Evolutionary conservation across 2,329 filamentous ascomycete species (phyloP).

Genomic region (Bipolaris gigantea): DNA sequence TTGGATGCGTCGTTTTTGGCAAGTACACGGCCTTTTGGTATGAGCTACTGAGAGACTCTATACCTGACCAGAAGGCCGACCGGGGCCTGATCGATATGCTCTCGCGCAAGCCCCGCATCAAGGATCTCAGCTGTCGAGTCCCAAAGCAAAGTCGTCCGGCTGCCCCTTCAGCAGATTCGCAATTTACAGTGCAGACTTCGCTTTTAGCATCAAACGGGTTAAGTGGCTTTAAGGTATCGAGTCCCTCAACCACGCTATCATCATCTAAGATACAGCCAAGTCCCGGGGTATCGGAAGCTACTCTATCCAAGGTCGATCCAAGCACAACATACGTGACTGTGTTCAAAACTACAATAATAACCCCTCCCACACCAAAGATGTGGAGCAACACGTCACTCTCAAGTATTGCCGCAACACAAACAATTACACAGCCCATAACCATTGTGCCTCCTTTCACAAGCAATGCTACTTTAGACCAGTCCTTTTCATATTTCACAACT

Average conservation of each 20-base stretch:
- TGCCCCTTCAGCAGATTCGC: background rate
- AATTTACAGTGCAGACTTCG: background rate
- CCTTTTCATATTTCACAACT: background rate
- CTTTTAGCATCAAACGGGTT: background rate
- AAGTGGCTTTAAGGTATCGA: background rate
- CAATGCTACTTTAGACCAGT: background rate
- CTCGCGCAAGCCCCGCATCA: conserved; percentile 21
- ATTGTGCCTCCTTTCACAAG: background rate
- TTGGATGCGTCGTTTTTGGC: conserved; percentile 36
- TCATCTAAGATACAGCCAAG: background rate
- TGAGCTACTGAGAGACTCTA: conserved; percentile 30
- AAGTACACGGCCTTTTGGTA: conserved; percentile 42
- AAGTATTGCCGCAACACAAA: conserved; percentile 1
- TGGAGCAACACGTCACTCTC: background rate
- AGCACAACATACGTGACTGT: conserved; percentile 9
- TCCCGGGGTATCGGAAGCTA: background rate
- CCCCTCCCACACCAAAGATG: background rate
- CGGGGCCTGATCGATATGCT: conserved; percentile 30
- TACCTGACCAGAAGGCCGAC: conserved; percentile 23
- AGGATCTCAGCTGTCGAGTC: conserved; percentile 25
- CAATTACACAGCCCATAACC: background rate
- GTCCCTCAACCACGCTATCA: background rate
- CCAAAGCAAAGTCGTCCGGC: background rate
- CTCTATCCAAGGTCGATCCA: background rate
- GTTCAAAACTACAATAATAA: background rate